Base-by-base conservation (phyloP, 148 eudicot species). In the Vaccinium corymbosum region DNA sequence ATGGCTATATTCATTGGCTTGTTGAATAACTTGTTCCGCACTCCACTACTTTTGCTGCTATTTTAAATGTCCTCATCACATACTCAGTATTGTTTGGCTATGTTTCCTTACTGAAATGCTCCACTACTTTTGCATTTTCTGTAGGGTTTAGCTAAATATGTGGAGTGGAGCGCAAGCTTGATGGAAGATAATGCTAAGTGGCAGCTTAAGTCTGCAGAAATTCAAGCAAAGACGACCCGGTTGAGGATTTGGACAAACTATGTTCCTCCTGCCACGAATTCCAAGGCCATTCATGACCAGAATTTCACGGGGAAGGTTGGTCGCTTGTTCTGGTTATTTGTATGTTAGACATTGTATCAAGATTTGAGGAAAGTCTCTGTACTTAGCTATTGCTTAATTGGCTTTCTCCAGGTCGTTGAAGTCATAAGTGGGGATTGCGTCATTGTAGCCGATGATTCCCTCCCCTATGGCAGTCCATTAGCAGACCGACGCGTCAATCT, bases 401-500 rank as follows among this genome's bases (percentile, higher is more conserved):
- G 64, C 70, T 85, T 66, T 57, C 53, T 81, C 25, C 84, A 97
- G 99, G 99, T 97, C 50, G 88, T 95, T 68, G 99, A 97, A 90
- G 92, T 97, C 83, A 94, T 90, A 59, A 94, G 98, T 86, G 99
- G 95, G 80, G 99, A 97, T 85, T 97, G 98, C 82, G 62, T 97
- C 80, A 76, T 94, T 73, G 95, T 95, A 82, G 96, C 99, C 17
- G 99, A 97, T 90, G 99, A 97, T 93, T 88, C 99, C 29, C 84
- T 91, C 85, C 96, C 99, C 49, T 90, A 85, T 84, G 97, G 99
- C 88, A 91, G 91, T 86, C 97, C 91, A 71, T 86, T 79, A 82
- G 97, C 98, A 79, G 98, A 95, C 88, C 88, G 99, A 86, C 90
- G 98, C 78, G 96, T 97, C 79, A 92, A 95, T 88, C 95, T 97